Conservation (phyloP, 2,329 filamentous ascomycete genomes). For the Nemania abortiva region DNA sequence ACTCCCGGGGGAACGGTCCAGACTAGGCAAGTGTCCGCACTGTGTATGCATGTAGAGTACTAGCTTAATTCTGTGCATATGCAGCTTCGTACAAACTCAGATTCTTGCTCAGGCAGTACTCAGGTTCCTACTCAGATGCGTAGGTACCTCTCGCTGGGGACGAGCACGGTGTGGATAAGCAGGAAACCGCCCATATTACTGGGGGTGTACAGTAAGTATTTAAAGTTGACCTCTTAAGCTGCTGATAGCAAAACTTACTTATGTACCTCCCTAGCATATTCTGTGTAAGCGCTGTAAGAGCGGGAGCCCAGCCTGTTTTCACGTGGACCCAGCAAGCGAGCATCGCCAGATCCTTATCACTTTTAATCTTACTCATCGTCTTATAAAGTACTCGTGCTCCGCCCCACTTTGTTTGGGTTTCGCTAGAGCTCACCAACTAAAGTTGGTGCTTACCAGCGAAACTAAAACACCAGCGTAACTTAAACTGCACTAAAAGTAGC, state of each 20-base stretch:
- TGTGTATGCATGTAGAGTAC: constrained; percentile 10
- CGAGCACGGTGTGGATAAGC: background rate
- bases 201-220: background rate
- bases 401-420: too few species aligned
- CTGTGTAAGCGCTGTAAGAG: background rate
- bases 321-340: constrained; percentile 18
- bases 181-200: background rate
- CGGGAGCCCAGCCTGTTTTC: constrained; percentile 12
- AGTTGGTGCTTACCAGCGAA: too few species aligned
- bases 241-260: background rate
- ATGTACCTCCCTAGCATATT: background rate
- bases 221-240: too few species aligned
- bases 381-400: background rate
- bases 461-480: too few species aligned
- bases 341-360: constrained; percentile 19
- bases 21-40: constrained; percentile 13
- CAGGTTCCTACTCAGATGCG: background rate
- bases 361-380: constrained; percentile 27
- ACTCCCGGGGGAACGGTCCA: background rate
- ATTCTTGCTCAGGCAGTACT: background rate
- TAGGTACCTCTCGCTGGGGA: background rate
- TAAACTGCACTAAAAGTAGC: too few species aligned
- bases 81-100: background rate
- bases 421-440: too few species aligned
- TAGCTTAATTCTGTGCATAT: constrained; percentile 25